Evolutionary conservation across 805 yeast genomes (phyloP).

Genomic region (Saccharomycopsis babjevae): DNA sequence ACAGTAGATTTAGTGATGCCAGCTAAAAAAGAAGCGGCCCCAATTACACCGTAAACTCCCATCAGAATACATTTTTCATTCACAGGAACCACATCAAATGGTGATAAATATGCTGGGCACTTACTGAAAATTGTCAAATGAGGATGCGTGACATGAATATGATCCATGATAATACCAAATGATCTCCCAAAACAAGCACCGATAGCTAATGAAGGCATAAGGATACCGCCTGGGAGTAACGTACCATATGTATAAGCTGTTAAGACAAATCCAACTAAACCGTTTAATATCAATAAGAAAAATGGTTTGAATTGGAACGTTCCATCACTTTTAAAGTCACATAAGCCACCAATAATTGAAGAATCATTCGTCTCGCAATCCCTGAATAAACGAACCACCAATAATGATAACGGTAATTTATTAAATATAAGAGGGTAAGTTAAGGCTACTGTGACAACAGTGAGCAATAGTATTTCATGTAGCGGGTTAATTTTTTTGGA

Average conservation of each 20-base stretch:
- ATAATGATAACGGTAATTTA: constrained; percentile 41
- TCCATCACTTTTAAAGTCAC: constrained; percentile 16
- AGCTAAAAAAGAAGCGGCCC: constrained; percentile 74
- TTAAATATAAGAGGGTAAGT: constrained; percentile 48
- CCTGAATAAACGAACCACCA: constrained; percentile 50
- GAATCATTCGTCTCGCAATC: constrained; percentile 39
- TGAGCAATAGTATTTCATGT: constrained; percentile 38
- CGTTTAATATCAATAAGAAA: constrained; percentile 28
- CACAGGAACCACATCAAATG: constrained; percentile 4
- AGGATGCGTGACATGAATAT: constrained; percentile 32
- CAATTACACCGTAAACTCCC: constrained; percentile 81
- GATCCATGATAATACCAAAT: constrained; percentile 42
- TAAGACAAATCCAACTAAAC: constrained; percentile 45
- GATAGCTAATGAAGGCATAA: constrained; percentile 52
- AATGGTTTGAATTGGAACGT: constrained; percentile 19
- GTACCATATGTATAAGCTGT: constrained; percentile 63
- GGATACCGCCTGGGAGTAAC: constrained; percentile 56
- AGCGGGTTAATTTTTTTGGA: constrained; percentile 21
- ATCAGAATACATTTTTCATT: constrained; percentile 54
- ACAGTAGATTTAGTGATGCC: constrained; percentile 77
- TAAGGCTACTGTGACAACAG: constrained; percentile 41
- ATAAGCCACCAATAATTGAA: constrained; percentile 22
- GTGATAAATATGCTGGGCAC: constrained; percentile 22
- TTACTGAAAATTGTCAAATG: constrained; percentile 29
- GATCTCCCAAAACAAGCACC: constrained; percentile 54